Base-by-base conservation (phyloP, 2,329 filamentous ascomycete species). In the Pseudogymnoascus sp. region DNA sequence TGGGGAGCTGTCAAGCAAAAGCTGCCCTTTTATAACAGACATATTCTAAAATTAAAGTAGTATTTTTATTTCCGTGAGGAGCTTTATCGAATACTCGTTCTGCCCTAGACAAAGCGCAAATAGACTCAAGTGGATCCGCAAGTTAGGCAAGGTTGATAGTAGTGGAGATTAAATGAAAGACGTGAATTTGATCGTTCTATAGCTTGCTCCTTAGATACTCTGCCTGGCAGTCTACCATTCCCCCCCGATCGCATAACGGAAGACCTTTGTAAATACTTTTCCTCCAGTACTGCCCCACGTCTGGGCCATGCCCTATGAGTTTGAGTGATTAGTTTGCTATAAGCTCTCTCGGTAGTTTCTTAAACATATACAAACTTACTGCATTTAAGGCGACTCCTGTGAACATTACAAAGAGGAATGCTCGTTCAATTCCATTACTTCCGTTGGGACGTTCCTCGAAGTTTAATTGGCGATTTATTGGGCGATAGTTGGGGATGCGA, bases 221-320 rank as follows among this genome's bases (percentile, higher is more conserved):
- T 26, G 11, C 5, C 21, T 6, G 26, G 42, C 26, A 26, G 42
- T 26, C 63, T 64, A 70, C 66, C 68, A 81, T 70, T 85, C 83
- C 11, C 83, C 82, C 10, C 83, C 82, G 64, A 85, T 72, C 34
- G 78, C 76, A 68, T 83, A 83, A 34, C 75, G 75, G 61, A 83
- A 82, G 21, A 79, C 71, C n/a, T 72, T 71, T 65, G 79, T 74
- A 68, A 80, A 81, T 8, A 82, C 65, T 64, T 71, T 79, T 0
- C 81, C 82, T 1, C 77, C 74, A 0, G 81, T 83, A 4, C 71
- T 72, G n/a, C 78, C 72, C 82, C 82, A 85, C 1, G 80, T 63
- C 45, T 79, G 75, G 2, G 77, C 75, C 6, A 72, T 69, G 62
- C 77, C 72, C 75, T 79, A 62, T 16, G 40, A 62, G 39, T 42